Evolutionary conservation across 208 protist species (phyloP).

Genomic region (Spongospora subterranea): DNA sequence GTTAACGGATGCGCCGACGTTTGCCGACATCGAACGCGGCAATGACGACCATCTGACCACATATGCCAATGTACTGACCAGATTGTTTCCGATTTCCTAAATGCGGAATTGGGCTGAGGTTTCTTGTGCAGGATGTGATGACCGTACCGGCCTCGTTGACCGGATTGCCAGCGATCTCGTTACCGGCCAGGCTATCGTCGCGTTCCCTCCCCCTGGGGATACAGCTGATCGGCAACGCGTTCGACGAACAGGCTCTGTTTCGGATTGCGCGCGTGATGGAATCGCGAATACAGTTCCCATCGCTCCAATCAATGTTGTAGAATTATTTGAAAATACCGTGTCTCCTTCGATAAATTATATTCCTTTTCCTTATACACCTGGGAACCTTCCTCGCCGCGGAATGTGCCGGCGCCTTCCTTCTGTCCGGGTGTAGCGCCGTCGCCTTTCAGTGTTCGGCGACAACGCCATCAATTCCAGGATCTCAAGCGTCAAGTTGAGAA

Average conservation of each 20-base stretch:
- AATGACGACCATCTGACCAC: not conserved
- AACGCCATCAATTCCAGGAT: too few relatives aligned
- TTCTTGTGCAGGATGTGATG: conserved; percentile 61
- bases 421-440: too few relatives aligned
- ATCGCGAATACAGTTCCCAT: not conserved
- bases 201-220: not conserved
- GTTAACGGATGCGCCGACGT: conserved; percentile 42
- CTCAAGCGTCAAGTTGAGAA: too few relatives aligned
- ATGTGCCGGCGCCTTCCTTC: too few relatives aligned
- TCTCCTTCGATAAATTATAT: too few relatives aligned
- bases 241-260: conserved; percentile 14
- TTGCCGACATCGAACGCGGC: not conserved
- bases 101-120: too few relatives aligned
- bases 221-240: conserved; percentile 34
- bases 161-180: conserved; percentile 54
- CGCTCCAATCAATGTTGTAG: too few relatives aligned
- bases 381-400: too few relatives aligned
- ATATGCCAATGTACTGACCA: not conserved
- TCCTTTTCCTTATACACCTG: too few relatives aligned
- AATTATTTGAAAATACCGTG: too few relatives aligned
- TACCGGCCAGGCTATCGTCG: not conserved
- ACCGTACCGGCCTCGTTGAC: conserved; percentile 63
- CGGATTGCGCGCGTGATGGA: conserved; percentile 6
- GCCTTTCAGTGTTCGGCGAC: too few relatives aligned
- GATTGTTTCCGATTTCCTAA: too few relatives aligned